These are phyloP conservation scores for Discostella pseudostelligera DNA, from an alignment of 108 stramenopile genomes.

Conservation along the genomic window DNA sequence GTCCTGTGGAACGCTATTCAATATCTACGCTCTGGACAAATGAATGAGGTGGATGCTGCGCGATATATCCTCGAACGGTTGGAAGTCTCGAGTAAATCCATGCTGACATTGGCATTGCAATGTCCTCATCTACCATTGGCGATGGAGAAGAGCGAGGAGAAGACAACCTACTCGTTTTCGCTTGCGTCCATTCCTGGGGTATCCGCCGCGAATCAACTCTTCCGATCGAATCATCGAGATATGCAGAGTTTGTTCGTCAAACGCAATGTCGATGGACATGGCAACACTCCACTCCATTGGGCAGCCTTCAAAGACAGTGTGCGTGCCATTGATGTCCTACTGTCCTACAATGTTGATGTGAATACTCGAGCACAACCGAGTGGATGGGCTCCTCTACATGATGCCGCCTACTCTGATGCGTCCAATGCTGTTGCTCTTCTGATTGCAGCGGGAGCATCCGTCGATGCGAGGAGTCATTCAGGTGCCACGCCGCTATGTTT, in stretches of 20 bases:
- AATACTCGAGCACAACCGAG: slow-evolving; percentile 79
- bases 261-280: slow-evolving; percentile 70
- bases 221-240: slow-evolving; percentile 12
- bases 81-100: slow-evolving; percentile 40
- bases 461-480: slow-evolving; percentile 73
- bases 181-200: neutral
- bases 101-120: slow-evolving; percentile 46
- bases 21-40: slow-evolving; percentile 43
- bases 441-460: slow-evolving; percentile 67
- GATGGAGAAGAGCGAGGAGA: slow-evolving; percentile 13
- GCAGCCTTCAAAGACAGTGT: slow-evolving; percentile 84
- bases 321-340: slow-evolving; percentile 62
- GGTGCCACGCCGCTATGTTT: slow-evolving; percentile 89
- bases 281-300: slow-evolving; percentile 88
- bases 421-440: slow-evolving; percentile 64
- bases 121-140: slow-evolving; percentile 44
- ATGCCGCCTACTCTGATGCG: slow-evolving; percentile 85
- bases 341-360: slow-evolving; percentile 64
- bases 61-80: slow-evolving; percentile 43
- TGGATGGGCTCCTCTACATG: slow-evolving; percentile 89
- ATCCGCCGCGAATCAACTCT: slow-evolving; percentile 13
- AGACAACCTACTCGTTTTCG: slow-evolving; percentile 1
- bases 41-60: slow-evolving; percentile 59
- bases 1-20: slow-evolving; percentile 39
- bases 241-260: slow-evolving; percentile 18